Evolutionary conservation across 306 rosid species (phyloP), one percentile per base, ranked within the genome.

Genomic region (Quercus glauca): DNA sequence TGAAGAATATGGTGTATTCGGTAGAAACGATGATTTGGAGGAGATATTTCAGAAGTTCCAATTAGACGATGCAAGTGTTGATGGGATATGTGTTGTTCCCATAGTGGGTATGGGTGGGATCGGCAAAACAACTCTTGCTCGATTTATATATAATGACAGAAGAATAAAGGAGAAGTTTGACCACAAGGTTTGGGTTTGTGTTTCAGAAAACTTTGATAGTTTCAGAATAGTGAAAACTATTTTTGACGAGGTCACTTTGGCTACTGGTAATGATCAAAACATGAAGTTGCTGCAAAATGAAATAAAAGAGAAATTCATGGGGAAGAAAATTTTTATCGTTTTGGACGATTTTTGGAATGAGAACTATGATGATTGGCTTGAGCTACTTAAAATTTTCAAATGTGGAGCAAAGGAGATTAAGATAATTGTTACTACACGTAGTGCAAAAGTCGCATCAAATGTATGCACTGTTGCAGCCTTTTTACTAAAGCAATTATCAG

Each of bases 261-360:
- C 52, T 8, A 1, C 14, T 10, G 0, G 14, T 8, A 0, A 9
- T 1, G 3, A 26, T 29, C 10, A 17, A 52, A 82, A 80, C 14
- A 4, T 78, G 5, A 59, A 57, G n/a, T 12, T 19, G 4, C 71
- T 80, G 69, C 82, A 80, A 69, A 51, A 19, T 18, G 23, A 29
- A 41, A 35, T 80, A 29, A 73, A 64, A 0, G 52, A 80, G 15
- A 12, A 7, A 3, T 55, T 84, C 1, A 19, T 5, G 10, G 75
- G 55, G 0, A 78, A 74, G 43, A 79, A 69, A 21, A 56, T 82
- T 52, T 31, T 81, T n/a, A 28, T 85, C 18, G 64, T 82, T 19
- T 28, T 85, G 1, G 88, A 85, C 18, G 81, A 85, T n/a, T 57
- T 85, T 1, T 85, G 88, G 84, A 37, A 75, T 20, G 79, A 78